Evolutionary conservation across 495 filamentous ascomycete genomes (phyloP), one percentile per base, ranked within the genome.

Genomic region (Letharia lupina): DNA sequence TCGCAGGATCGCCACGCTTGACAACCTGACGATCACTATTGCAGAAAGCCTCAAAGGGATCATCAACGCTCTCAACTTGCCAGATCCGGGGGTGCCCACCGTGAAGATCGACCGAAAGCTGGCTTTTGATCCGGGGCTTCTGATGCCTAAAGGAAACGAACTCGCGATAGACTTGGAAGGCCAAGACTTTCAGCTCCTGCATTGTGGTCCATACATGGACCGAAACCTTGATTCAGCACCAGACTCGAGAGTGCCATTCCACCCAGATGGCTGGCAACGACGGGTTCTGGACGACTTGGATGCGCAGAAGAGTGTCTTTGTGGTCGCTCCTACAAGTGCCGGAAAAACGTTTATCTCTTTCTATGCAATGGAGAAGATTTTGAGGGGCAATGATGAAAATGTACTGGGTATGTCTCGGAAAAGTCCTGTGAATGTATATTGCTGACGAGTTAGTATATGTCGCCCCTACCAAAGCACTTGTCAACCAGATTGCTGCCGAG

Each of bases 401-500:
- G 78, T 93, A 15, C 72, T 92, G 7, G 54, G 54, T 57, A 37
- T 20, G 33, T 57, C 33, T 37, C 33, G 39, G 33, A 37, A 20
- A 35, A 9, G 33, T 37, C 33, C 16, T 2, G 3, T 35, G 33
- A 23, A 35, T 37, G 1, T 12, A 16, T 20, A 5, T 16, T 37
- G 54, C 54, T 57, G 16, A 57, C 54, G 20, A 37, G 12, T 35
- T 4, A 57, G 86, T 93, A 9, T 93, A 91, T 70, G 84, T 93
- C 37, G 89, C 89, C 3, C 89, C 89, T 2, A 93, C 90, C 1
- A 93, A 93, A 74, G 89, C 89, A 11, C 74, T 93, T 16, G 89
- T 93, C 64, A 93, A 92, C 72, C 89, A 92, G 70, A 91, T 93
- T 67, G 89, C 64, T 13, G 68, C 65, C n/a, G 68, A 69, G 50